Base-by-base conservation (phyloP, 2,329 filamentous ascomycete species). In the Penicillium italicum region DNA sequence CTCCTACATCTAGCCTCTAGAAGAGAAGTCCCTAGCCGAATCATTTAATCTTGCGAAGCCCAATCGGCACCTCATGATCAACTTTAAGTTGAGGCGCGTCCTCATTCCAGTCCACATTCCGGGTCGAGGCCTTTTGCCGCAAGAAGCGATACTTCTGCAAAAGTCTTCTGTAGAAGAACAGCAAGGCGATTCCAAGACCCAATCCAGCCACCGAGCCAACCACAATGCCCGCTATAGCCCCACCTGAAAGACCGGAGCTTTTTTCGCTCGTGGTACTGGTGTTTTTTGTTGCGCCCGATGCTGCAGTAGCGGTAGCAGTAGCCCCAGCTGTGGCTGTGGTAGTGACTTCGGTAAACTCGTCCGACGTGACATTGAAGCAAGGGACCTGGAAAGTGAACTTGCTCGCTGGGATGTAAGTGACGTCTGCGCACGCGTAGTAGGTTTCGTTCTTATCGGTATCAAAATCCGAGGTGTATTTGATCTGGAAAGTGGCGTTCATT, bases 371-470 rank as follows among this genome's bases (percentile, higher is more conserved):
- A 54, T 80, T 79, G 70, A 79, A 79, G 66, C 78, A 79, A 0
- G 76, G 76, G 10, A 77, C 71, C 34, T 74, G 67, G 1, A 66
- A 74, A 0, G 66, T 74, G 58, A 79, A 79, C 22, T 73, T 65
- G 53, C 65, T 67, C 1, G 71, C 60, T 3, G 74, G 60, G 26
- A 79, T 70, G 51, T 78, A 78, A 6, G 69, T 76, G n/a, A 79
- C 69, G 53, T 80, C 77, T 0, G 77, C 72, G 57, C 77, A 80
- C 8, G 77, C 77, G 58, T 78, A 80, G 64, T 75, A 79, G 0
- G 74, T 77, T 55, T 76, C 66, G 28, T 76, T 73, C 28, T 70
- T 71, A 38, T 75, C 72, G 5, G 69, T 71, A 33, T 76, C 76
- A 33, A 71, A 75, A 20, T 75, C 74, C 0, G 74, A 71, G 46